Percentiles rank a stretch among this genome's conserved stretches.
Evolutionary conservation across 768 basidiomycete species (phyloP).

Genomic region (Lactifluus hygrophoroides): DNA sequence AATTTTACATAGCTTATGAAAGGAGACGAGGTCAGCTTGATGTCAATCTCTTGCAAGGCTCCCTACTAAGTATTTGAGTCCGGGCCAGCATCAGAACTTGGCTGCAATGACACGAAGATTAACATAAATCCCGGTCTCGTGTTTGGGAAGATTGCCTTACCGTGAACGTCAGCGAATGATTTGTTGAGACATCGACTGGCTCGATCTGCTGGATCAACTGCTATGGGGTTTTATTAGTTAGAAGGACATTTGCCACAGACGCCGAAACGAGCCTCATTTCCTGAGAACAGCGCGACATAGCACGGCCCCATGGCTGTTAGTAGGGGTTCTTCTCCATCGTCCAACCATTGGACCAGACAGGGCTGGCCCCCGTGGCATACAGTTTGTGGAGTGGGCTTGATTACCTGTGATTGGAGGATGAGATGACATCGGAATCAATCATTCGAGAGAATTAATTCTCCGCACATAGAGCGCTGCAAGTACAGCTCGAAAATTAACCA

Average conservation of each 20-base stretch:
- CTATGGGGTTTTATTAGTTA: slow-evolving; percentile 26
- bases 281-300: slow-evolving; percentile 50
- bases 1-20: slow-evolving; percentile 53
- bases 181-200: slow-evolving; percentile 44
- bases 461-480: slow-evolving; percentile 14
- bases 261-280: slow-evolving; percentile 31
- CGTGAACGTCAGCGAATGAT: slow-evolving; percentile 45
- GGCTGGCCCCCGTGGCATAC: slow-evolving; percentile 44
- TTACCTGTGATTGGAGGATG: slow-evolving; percentile 1
- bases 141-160: slow-evolving; percentile 30
- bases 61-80: slow-evolving; percentile 49
- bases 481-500: neutral
- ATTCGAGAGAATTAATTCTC: neutral
- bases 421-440: neutral
- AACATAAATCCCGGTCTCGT: neutral
- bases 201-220: slow-evolving; percentile 48
- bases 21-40: neutral
- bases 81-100: slow-evolving; percentile 46
- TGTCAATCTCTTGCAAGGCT: neutral
- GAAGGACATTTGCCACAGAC: neutral
- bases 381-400: neutral
- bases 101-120: slow-evolving; percentile 29
- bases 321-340: slow-evolving; percentile 49
- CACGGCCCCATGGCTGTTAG: slow-evolving; percentile 43
- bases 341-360: slow-evolving; percentile 53